A percentile compares a stretch with the other conserved stretches of the same genome.
Conservation (phyloP, 2,329 filamentous ascomycete species). For the Beauveria scarabaeidicola region DNA sequence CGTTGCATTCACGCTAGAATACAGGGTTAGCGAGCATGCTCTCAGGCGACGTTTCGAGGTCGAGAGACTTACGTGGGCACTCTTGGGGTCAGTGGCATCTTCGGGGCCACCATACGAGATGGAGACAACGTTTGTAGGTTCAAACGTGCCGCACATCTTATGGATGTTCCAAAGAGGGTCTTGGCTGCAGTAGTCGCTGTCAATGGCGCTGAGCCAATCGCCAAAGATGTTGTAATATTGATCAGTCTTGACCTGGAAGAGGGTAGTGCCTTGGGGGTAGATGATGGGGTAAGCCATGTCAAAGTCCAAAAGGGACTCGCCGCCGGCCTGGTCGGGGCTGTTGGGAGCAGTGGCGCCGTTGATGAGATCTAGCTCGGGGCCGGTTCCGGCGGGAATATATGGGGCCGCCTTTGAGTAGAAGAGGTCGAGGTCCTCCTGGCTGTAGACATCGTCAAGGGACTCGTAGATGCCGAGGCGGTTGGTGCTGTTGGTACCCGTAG, state of each 20-base stretch:
- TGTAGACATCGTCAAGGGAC: slow-evolving; percentile 41
- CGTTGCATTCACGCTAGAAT: slow-evolving; percentile 31
- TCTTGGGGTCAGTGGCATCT: slow-evolving; percentile 26
- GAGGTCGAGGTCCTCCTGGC: slow-evolving; percentile 38
- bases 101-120: slow-evolving; percentile 40
- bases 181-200: slow-evolving; percentile 33
- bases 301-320: slow-evolving; percentile 47
- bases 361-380: slow-evolving; percentile 37
- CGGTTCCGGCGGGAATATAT: slow-evolving; percentile 30
- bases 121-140: slow-evolving; percentile 24
- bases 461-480: slow-evolving; percentile 47
- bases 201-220: slow-evolving; percentile 36
- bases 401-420: slow-evolving; percentile 38
- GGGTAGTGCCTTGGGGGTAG: slow-evolving; percentile 40
- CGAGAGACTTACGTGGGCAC: slow-evolving; percentile 27
- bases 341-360: slow-evolving; percentile 38
- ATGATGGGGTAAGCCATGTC: slow-evolving; percentile 42
- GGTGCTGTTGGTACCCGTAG: slow-evolving; percentile 24
- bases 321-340: slow-evolving; percentile 20
- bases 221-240: slow-evolving; percentile 32
- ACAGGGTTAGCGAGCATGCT: neutral
- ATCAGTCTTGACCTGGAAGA: slow-evolving; percentile 36
- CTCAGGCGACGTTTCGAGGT: too few species aligned
- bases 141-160: slow-evolving; percentile 18
- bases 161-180: slow-evolving; percentile 1